Conservation (phyloP, 2,329 filamentous ascomycete species). For the Fusarium musae region DNA sequence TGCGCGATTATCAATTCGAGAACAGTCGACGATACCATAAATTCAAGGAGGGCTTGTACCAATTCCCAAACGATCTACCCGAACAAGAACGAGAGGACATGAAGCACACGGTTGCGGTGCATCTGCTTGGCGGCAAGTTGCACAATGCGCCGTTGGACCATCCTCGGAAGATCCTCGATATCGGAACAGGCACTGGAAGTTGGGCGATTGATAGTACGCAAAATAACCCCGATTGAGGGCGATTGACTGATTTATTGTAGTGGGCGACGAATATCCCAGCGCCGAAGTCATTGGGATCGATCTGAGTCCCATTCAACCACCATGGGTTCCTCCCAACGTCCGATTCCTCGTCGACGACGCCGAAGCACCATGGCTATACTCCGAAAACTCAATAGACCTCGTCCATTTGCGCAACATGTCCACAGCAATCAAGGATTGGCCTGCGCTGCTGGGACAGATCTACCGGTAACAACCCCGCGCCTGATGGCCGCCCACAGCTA, state of each 20-base stretch:
- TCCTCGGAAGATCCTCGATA: constrained; percentile 52
- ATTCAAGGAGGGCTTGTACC: constrained; percentile 53
- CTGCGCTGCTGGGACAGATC: constrained; percentile 30
- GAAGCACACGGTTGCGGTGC: constrained; percentile 54
- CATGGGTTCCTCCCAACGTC: constrained; percentile 55
- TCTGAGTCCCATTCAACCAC: constrained; percentile 53
- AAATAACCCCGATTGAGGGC: neutral
- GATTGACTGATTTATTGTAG: constrained; percentile 14
- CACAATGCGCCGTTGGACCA: constrained; percentile 56
- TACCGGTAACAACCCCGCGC: constrained; percentile 24
- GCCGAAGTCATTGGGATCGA: constrained; percentile 55
- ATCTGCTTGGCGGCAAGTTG: constrained; percentile 51
- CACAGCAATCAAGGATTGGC: constrained; percentile 45
- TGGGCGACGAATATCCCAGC: constrained; percentile 53
- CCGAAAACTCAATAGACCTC: constrained; percentile 41
- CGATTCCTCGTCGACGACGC: constrained; percentile 53
- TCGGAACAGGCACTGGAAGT: constrained; percentile 50
- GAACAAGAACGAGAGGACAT: constrained; percentile 59
- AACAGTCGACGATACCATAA: constrained; percentile 56
- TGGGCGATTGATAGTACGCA: constrained; percentile 59
- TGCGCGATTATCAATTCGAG: constrained; percentile 55
- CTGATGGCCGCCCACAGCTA: neutral
- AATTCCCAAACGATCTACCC: constrained; percentile 56
- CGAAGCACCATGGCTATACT: constrained; percentile 47
- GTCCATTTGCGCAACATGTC: constrained; percentile 52